These are phyloP conservation scores for Colletotrichum spinosum DNA, from an alignment of 2,329 filamentous ascomycete species.

Conservation along the genomic window DNA sequence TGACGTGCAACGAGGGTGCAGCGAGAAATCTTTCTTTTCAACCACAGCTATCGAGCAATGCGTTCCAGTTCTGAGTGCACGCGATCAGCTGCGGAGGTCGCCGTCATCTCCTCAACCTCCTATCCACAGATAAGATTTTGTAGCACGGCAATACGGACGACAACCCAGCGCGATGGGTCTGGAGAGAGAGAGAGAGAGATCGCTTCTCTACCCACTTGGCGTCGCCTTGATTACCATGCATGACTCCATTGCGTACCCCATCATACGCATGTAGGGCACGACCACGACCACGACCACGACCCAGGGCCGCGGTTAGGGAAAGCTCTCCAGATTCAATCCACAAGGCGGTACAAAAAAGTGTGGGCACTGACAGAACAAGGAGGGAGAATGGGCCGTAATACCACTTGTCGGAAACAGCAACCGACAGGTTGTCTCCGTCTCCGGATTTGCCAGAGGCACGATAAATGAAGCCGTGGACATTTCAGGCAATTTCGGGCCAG, in stretches of 20 bases:
- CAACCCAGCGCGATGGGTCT: slow-evolving; percentile 1
- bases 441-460: background rate
- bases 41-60: slow-evolving; percentile 7
- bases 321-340: slow-evolving; percentile 16
- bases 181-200: slow-evolving; percentile 19
- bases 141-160: background rate
- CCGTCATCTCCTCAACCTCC: slow-evolving; percentile 25
- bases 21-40: slow-evolving; percentile 16
- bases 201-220: background rate
- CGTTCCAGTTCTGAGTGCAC: slow-evolving; percentile 1
- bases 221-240: background rate
- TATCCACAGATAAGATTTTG: slow-evolving; percentile 25
- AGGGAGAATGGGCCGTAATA: slow-evolving; percentile 1
- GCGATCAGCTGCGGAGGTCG: slow-evolving; percentile 29
- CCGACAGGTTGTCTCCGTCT: slow-evolving; percentile 6
- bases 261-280: slow-evolving; percentile 26
- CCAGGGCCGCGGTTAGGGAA: slow-evolving; percentile 10
- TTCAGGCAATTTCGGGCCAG: background rate
- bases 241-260: slow-evolving; percentile 4
- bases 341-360: too few relatives aligned
- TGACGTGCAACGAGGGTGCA: slow-evolving; percentile 16
- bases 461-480: background rate
- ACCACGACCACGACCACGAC: slow-evolving; percentile 17
- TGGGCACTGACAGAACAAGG: too few relatives aligned
- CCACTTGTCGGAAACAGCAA: slow-evolving; percentile 4